phyloP scores from a whole-genome alignment of 495 filamentous ascomycete genomes.

The Tuber calosporum region DNA sequence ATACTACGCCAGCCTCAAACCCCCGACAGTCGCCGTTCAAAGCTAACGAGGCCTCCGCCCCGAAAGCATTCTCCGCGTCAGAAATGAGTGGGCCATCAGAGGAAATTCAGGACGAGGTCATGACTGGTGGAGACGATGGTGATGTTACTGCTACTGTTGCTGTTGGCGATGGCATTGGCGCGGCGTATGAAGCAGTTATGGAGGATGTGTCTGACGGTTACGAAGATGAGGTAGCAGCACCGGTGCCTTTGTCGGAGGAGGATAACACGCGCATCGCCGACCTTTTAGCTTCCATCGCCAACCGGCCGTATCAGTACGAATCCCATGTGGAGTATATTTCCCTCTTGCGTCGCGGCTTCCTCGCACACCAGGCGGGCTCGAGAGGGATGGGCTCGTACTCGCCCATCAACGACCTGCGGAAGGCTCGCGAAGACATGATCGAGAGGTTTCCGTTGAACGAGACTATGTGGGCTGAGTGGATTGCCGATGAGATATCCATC shows the following conservation, averaged over 20 bases:
- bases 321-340: constrained; percentile 59
- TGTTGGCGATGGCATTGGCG: constrained; percentile 43
- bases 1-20: constrained; percentile 15
- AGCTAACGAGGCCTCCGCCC: constrained; percentile 23
- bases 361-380: constrained; percentile 48
- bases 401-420: constrained; percentile 55
- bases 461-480: constrained; percentile 55
- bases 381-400: constrained; percentile 51
- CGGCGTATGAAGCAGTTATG: constrained; percentile 42
- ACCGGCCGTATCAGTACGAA: constrained; percentile 60
- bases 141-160: constrained; percentile 43
- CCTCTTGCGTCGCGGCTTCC: constrained; percentile 58
- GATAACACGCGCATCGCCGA: constrained; percentile 52
- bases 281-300: constrained; percentile 51
- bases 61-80: constrained; percentile 17
- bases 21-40: constrained; percentile 25
- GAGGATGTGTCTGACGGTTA: constrained; percentile 44
- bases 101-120: constrained; percentile 20
- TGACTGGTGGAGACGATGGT: constrained; percentile 12
- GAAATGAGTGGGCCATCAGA: constrained; percentile 21
- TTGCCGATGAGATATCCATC: constrained; percentile 49
- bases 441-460: constrained; percentile 54
- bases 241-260: constrained; percentile 47
- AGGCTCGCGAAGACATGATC: constrained; percentile 60
- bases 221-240: constrained; percentile 47